These are phyloP conservation scores for Zymoseptoria pseudotritici DNA, from an alignment of 2,329 filamentous ascomycete genomes.

Conservation along the genomic window DNA sequence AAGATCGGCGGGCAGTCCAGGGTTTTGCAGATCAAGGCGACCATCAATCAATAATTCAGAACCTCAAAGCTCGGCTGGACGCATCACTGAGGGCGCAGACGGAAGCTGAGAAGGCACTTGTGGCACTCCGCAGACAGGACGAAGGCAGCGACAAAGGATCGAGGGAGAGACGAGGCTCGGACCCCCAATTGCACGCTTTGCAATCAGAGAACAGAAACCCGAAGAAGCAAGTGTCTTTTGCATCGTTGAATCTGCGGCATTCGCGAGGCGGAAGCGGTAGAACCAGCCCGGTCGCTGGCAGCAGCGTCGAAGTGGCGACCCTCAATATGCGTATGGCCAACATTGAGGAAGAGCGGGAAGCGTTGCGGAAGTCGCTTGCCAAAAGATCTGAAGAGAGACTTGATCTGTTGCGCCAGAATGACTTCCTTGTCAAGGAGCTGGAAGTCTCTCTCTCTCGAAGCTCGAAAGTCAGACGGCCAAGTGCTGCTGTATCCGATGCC, in stretches of 20 bases:
- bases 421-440: conserved; percentile 24
- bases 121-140: conserved; percentile 15
- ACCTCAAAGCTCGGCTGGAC: conserved; percentile 21
- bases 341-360: conserved; percentile 19
- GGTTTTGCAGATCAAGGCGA: conserved; percentile 8
- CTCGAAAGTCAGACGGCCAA: conserved; percentile 2
- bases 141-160: conserved; percentile 15
- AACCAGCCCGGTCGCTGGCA: conserved; percentile 5
- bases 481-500: conserved; percentile 11
- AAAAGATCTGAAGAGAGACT: conserved; percentile 22
- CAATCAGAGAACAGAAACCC: conserved; percentile 14
- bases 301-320: conserved; percentile 11
- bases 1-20: conserved; percentile 6
- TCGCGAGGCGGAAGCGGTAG: conserved; percentile 5
- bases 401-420: conserved; percentile 23
- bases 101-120: conserved; percentile 18
- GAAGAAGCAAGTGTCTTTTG: conserved; percentile 11
- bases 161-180: conserved; percentile 8
- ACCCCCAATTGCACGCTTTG: conserved; percentile 10
- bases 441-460: conserved; percentile 20
- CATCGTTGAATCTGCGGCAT: conserved; percentile 12
- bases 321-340: conserved; percentile 16
- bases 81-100: conserved; percentile 21
- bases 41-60: conserved; percentile 11
- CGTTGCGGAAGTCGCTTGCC: conserved; percentile 15